Percentiles rank a stretch among this genome's conserved stretches.
Conservation (phyloP, 129 eudicot genomes). For the Heracleum sosnowskyi region DNA sequence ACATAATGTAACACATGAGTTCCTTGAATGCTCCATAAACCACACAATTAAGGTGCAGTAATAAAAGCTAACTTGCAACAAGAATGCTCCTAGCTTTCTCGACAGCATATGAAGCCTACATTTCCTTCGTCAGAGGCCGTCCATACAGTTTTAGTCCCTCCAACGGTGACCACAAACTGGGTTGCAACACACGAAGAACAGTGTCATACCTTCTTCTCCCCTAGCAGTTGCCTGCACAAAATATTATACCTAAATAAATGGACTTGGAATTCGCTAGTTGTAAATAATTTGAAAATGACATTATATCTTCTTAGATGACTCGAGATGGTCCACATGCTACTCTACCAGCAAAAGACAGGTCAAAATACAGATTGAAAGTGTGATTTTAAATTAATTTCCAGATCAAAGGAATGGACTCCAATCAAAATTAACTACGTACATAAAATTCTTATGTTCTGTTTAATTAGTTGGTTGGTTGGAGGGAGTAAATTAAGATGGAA, state of each 20-base stretch:
- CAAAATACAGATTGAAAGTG: no score
- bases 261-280: not conserved
- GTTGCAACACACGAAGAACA: slow-evolving; percentile 92
- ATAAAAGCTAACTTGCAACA: not conserved
- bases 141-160: slow-evolving; percentile 50
- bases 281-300: not conserved
- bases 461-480: not conserved
- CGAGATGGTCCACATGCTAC: not conserved
- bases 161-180: slow-evolving; percentile 76
- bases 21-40: not conserved
- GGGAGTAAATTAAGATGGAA: not conserved
- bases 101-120: not conserved
- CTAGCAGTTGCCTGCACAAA: slow-evolving; percentile 74
- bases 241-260: not conserved
- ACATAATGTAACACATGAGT: not conserved
- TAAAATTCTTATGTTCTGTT: not conserved
- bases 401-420: not conserved
- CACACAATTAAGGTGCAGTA: not conserved
- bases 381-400: no score
- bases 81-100: not conserved
- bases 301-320: not conserved
- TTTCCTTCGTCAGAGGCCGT: not conserved
- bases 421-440: not conserved
- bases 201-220: slow-evolving; percentile 97
- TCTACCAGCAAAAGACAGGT: not conserved